Percentiles rank a stretch among this genome's conserved stretches.
Evolutionary conservation across 257 asterid genomes (phyloP).

Genomic region (Gentiana macrophylla): DNA sequence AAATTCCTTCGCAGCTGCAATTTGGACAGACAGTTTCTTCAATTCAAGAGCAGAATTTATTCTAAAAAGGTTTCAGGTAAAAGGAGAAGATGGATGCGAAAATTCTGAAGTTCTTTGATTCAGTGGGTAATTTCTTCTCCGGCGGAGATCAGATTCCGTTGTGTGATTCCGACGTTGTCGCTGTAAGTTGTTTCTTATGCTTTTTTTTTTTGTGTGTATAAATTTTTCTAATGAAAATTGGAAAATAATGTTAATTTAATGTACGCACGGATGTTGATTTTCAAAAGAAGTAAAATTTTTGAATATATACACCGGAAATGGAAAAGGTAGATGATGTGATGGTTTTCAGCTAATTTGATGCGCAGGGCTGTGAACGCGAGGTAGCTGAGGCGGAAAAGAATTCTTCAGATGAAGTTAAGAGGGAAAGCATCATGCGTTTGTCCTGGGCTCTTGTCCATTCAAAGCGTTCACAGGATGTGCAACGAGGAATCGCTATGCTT

Average conservation of each 20-base stretch:
- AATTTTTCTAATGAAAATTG: no score
- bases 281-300: no score
- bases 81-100: slow-evolving; percentile 45
- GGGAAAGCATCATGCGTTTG: slow-evolving; percentile 84
- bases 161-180: slow-evolving; percentile 59
- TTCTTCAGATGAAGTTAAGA: slow-evolving; percentile 55
- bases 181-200: slow-evolving; percentile 26
- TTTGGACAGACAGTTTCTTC: no score
- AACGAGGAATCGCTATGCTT: slow-evolving; percentile 95
- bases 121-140: slow-evolving; percentile 56
- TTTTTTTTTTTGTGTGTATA: no score
- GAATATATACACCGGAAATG: no score
- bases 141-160: slow-evolving; percentile 80
- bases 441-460: slow-evolving; percentile 99
- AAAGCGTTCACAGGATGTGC: slow-evolving; percentile 64
- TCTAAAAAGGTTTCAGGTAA: no score
- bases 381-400: slow-evolving; percentile 81
- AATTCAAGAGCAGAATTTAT: no score
- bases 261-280: no score
- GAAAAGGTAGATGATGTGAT: not conserved
- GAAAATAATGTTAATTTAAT: no score
- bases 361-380: slow-evolving; percentile 90
- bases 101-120: slow-evolving; percentile 47
- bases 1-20: no score
- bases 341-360: not conserved